A percentile compares a stretch with the other conserved stretches of the same genome.
Evolutionary conservation across 352 stramenopile genomes (phyloP).

Genomic region (Pythium angustatum): DNA sequence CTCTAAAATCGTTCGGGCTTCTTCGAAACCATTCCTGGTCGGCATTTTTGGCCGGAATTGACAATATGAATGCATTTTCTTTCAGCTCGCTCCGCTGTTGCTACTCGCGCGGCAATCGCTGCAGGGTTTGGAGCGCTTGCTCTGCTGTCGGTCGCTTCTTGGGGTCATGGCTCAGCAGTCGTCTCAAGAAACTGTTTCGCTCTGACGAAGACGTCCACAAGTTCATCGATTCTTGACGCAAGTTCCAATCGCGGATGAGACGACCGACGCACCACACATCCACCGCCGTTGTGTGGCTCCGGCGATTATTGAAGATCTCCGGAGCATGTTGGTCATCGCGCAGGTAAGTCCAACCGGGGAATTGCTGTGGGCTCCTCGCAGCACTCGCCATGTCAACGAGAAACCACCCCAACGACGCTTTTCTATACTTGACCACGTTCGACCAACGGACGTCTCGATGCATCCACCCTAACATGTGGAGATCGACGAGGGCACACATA

Average conservation of each 20-base stretch:
- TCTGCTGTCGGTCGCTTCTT: slow-evolving; percentile 1
- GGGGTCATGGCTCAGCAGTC: neutral
- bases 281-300: neutral
- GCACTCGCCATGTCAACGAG: neutral
- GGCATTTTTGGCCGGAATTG: too few species aligned
- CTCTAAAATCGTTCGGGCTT: too few species aligned
- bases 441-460: neutral
- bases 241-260: neutral
- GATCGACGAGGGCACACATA: neutral
- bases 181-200: neutral
- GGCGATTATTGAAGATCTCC: neutral
- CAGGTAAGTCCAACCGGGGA: neutral
- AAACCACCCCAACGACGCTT: neutral
- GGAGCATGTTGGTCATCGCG: neutral
- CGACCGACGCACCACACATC: slow-evolving; percentile 1
- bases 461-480: neutral
- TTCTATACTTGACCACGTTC: neutral
- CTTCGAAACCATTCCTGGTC: too few species aligned
- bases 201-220: neutral
- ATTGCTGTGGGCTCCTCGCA: neutral
- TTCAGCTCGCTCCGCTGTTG: too few species aligned
- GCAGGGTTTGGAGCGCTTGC: neutral
- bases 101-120: neutral
- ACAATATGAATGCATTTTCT: too few species aligned
- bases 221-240: neutral